Conservation (phyloP, 169 alveolate genomes). For the Plasmodium vivax region DNA sequence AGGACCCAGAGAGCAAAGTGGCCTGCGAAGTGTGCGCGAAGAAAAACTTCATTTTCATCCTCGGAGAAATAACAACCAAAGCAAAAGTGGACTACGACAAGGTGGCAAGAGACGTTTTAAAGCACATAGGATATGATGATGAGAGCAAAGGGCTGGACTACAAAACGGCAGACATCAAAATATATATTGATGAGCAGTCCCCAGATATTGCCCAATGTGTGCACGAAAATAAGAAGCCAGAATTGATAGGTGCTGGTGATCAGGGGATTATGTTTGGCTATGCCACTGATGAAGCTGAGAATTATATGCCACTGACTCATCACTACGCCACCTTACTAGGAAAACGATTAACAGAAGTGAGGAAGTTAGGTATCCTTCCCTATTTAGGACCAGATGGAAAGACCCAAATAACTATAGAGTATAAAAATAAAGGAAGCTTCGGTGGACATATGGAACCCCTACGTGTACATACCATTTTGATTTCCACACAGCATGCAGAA, state of each 20-base stretch:
- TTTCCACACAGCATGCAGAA: conserved; percentile 93
- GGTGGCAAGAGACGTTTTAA: conserved; percentile 94
- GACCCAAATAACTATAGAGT: conserved; percentile 96
- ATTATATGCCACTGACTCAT: conserved; percentile 98
- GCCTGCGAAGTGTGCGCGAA: conserved; percentile 98
- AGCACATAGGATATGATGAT: conserved; percentile 93
- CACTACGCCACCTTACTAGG: conserved; percentile 95
- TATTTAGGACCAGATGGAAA: conserved; percentile 99
- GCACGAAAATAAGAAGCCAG: conserved; percentile 93
- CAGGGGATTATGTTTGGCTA: conserved; percentile 99
- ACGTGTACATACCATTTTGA: conserved; percentile 94
- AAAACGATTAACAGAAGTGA: conserved; percentile 93
- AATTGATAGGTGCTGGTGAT: conserved; percentile 89
- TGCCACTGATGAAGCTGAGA: conserved; percentile 99
- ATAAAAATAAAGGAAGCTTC: conserved; percentile 78
- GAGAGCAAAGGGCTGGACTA: conserved; percentile 93
- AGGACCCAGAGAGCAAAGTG: conserved; percentile 93
- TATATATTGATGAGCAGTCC: conserved; percentile 94
- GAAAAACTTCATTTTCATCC: conserved; percentile 95
- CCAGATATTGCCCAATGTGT: conserved; percentile 98
- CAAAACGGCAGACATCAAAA: conserved; percentile 94
- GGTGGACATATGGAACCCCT: conserved; percentile 93
- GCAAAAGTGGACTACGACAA: conserved; percentile 93
- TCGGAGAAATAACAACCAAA: conserved; percentile 97
- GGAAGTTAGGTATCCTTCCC: conserved; percentile 90